Evolutionary conservation across 106 monocot genomes (phyloP), one percentile per base, ranked within the genome.

Genomic region (Apostasia ramifera): DNA sequence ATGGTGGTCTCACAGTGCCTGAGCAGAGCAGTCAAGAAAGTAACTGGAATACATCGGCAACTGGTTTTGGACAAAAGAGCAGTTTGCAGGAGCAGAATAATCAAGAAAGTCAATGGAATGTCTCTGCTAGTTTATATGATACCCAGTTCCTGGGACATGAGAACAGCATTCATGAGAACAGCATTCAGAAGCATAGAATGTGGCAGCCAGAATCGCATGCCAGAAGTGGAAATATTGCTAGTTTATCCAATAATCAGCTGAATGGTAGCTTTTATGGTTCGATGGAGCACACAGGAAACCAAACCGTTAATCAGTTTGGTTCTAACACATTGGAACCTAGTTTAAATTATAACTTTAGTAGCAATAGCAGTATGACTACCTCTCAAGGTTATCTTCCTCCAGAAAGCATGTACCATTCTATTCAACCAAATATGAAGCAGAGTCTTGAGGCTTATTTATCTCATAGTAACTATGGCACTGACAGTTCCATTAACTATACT

Each of bases 361-460:
- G 66, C 47, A 73, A 12, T 46, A 79, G 69, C 66, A 66, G 76
- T 5, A 15, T 66, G 53, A 41, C 68, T 66, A 44, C 62, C 11
- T 64, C 67, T 56, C 79, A 79, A 44, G 66, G 76, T 4, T 81
- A 78, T 76, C 57, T 73, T 47, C 81, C 81, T 40, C 8, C 38
- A 42, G 80, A 85, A 78, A 86, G 55, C 62, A 63, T 48, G 39
- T 44, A 83, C 68, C 75, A 55, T 13, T 67, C 64, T 75, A 82
- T 62, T 73, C 82, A 83, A 26, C 83, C 78, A 69, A 88, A 73
- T 43, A 53, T 67, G 44, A 79, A 79, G 15, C 74, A 74, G 51
- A 59, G 57, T 38, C 63, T 74, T 42, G 79, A 74, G 3, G 14
- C 69, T 67, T 53, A 83, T 73, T 56, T 81, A 15, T 55, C 79